Percentiles rank a stretch among this genome's conserved stretches.
These are phyloP conservation scores for Cardiospermum halicacabum DNA, from an alignment of 345 rosid species.

Conservation along the genomic window DNA sequence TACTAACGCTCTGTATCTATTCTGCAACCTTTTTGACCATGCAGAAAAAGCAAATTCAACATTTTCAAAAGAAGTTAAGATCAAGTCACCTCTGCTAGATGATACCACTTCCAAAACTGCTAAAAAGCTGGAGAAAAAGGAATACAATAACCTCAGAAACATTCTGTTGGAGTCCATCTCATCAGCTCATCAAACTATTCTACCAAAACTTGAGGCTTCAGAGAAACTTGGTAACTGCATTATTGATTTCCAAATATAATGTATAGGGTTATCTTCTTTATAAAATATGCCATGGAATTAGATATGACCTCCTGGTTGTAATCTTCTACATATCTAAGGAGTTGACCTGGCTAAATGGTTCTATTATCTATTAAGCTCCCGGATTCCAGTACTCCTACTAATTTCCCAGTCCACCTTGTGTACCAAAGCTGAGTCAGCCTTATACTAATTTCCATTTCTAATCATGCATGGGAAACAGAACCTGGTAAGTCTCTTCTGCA, in stretches of 20 bases:
- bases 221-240: conserved; percentile 40
- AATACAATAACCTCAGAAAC: conserved; percentile 30
- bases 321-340: conserved; percentile 4
- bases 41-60: conserved; percentile 7
- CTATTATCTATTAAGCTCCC: background rate
- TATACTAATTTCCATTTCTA: no score
- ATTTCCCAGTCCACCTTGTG: no score
- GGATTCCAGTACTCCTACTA: no score
- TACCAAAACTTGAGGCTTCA: conserved; percentile 42
- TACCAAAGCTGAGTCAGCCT: no score
- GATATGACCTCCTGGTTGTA: background rate
- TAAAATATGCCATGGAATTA: background rate
- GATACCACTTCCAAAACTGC: conserved; percentile 13
- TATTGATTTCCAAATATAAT: conserved; percentile 60
- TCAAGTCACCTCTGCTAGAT: conserved; percentile 9
- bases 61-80: conserved; percentile 10
- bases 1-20: background rate
- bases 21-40: conserved; percentile 19
- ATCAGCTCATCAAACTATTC: conserved; percentile 21
- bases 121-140: conserved; percentile 18
- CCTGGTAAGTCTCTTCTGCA: no score
- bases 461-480: no score
- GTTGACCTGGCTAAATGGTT: background rate
- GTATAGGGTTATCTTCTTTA: background rate
- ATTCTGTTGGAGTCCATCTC: conserved; percentile 26